These are phyloP conservation scores for Globisporangium cylindrosporum DNA, from an alignment of 352 stramenopile species.

Conservation along the genomic window DNA sequence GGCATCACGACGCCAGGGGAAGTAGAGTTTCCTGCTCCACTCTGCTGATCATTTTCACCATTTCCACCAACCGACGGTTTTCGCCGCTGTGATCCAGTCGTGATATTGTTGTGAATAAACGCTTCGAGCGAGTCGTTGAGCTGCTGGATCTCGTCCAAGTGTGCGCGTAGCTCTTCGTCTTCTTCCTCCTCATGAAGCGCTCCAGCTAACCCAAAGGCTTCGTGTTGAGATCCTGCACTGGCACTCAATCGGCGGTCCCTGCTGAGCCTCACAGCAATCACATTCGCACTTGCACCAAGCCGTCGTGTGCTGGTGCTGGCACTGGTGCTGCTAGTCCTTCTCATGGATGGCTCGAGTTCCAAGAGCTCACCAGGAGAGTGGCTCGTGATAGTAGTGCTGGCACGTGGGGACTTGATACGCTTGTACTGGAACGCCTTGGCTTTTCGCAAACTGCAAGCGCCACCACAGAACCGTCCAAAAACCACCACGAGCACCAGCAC, in stretches of 20 bases:
- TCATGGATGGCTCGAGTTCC: not conserved
- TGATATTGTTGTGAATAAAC: conserved; percentile 1
- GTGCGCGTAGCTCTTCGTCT: conserved; percentile 32
- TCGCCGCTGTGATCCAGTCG: not conserved
- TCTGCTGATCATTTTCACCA: not conserved
- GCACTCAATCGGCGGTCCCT: not conserved
- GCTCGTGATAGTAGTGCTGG: not conserved
- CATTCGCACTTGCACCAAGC: not conserved
- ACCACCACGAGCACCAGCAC: conserved; percentile 19
- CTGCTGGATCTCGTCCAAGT: conserved; percentile 49
- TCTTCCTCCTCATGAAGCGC: conserved; percentile 24
- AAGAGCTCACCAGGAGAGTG: not conserved
- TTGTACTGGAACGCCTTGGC: conserved; percentile 53
- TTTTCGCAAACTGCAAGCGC: conserved; percentile 11
- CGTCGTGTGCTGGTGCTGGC: not conserved
- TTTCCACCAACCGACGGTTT: not conserved
- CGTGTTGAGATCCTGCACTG: not conserved
- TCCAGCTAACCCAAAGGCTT: not conserved
- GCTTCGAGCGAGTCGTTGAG: conserved; percentile 22
- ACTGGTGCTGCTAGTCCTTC: not conserved
- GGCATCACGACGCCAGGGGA: conserved; percentile 15
- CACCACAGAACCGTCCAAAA: conserved; percentile 21
- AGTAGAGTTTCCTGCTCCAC: not conserved
- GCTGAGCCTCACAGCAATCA: not conserved
- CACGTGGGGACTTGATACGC: conserved; percentile 22